Evolutionary conservation across 164 flowering plant species (phyloP).

Genomic region (Saururus chinensis): DNA sequence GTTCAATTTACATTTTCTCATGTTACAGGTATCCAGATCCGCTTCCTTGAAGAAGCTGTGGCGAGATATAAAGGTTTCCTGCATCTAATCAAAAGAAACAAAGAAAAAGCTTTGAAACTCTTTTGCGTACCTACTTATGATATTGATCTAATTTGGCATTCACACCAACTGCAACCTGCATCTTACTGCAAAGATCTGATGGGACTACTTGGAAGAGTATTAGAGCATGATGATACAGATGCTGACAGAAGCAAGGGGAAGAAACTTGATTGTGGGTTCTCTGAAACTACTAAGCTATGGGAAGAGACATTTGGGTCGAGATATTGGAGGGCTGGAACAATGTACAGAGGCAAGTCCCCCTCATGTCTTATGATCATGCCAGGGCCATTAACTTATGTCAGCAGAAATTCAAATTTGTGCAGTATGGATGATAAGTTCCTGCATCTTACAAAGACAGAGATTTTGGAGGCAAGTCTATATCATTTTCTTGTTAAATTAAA

Average conservation of each 20-base stretch:
- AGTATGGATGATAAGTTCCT: constrained; percentile 20
- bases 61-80: constrained; percentile 92
- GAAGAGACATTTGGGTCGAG: constrained; percentile 79
- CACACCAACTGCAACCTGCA: constrained; percentile 80
- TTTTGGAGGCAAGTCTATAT: constrained; percentile 51
- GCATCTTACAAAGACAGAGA: constrained; percentile 33
- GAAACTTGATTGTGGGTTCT: constrained; percentile 81
- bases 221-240: constrained; percentile 89
- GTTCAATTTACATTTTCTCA: background rate
- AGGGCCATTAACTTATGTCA: constrained; percentile 8
- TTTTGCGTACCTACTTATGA: constrained; percentile 97
- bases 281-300: constrained; percentile 75
- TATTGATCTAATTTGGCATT: constrained; percentile 93
- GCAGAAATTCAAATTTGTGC: constrained; percentile 20
- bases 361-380: constrained; percentile 47
- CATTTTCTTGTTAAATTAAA: background rate
- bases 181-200: constrained; percentile 65
- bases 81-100: constrained; percentile 76
- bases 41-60: constrained; percentile 68
- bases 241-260: constrained; percentile 76
- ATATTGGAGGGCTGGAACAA: constrained; percentile 92
- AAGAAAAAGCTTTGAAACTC: constrained; percentile 42
- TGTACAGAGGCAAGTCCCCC: constrained; percentile 77
- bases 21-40: constrained; percentile 58
- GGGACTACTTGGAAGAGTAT: constrained; percentile 42